A percentile compares a stretch with the other conserved stretches of the same genome.
phyloP scores from a whole-genome alignment of 2,329 filamentous ascomycete species.

The Penicillium sp. region DNA sequence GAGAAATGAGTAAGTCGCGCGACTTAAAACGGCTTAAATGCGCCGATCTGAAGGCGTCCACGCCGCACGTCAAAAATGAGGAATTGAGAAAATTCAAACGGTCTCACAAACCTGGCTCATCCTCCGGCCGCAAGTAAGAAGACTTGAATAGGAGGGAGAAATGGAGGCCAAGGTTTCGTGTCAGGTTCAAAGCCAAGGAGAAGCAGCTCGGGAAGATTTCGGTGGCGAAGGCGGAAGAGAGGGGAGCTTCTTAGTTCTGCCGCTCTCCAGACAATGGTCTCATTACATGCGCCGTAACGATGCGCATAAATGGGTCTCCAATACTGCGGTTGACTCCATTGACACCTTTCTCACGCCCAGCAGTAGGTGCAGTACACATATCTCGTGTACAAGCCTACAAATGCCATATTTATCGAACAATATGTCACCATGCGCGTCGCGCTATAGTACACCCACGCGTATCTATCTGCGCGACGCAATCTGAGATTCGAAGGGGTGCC shows the following conservation, averaged over 20 bases:
- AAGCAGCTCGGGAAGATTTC: constrained; percentile 37
- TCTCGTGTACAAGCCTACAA: constrained; percentile 7
- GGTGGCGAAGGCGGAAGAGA: constrained; percentile 37
- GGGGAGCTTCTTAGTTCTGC: constrained; percentile 25
- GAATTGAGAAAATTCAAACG: constrained; percentile 23
- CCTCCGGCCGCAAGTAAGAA: constrained; percentile 32
- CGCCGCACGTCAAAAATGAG: constrained; percentile 29
- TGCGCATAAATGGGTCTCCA: constrained; percentile 26
- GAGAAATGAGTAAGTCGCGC: constrained; percentile 27
- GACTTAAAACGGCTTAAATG: constrained; percentile 31
- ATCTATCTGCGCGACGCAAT: constrained; percentile 11
- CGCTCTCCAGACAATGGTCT: constrained; percentile 7
- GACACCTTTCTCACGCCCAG: constrained; percentile 3
- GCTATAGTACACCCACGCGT: constrained; percentile 18
- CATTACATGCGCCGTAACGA: constrained; percentile 19
- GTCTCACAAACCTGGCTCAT: constrained; percentile 41
- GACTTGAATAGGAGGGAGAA: constrained; percentile 25
- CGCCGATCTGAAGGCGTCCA: constrained; percentile 35
- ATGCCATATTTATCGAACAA: constrained; percentile 26
- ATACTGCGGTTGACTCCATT: constrained; percentile 7
- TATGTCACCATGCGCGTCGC: constrained; percentile 33
- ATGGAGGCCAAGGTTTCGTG: constrained; percentile 30
- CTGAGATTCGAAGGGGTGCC: constrained; percentile 29
- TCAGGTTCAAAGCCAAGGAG: constrained; percentile 20
- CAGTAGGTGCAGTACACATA: not conserved